Evolutionary conservation across 2,329 filamentous ascomycete species (phyloP).

Genomic region (Colletotrichum gloeosporioides): DNA sequence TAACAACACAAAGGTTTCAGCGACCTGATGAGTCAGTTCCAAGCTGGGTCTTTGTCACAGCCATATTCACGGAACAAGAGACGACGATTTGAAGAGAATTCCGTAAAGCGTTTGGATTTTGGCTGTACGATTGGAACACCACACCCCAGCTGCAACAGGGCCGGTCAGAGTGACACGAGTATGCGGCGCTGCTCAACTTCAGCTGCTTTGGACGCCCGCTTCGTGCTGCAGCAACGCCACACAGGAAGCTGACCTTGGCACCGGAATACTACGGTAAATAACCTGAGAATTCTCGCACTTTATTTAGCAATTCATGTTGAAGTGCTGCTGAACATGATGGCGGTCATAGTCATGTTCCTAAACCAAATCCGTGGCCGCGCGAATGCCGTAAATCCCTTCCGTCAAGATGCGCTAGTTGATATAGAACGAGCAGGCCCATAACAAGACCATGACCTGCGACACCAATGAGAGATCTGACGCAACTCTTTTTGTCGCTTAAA

Average conservation of each 20-base stretch:
- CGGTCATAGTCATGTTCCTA: too few relatives aligned
- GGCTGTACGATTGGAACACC: accelerated
- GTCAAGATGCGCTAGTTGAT: accelerated
- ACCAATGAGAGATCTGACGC: too few relatives aligned
- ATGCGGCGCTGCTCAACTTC: background rate
- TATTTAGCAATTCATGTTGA: too few relatives aligned
- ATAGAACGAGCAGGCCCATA: background rate
- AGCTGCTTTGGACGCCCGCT: accelerated
- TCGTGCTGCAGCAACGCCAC: background rate
- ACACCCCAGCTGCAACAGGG: background rate
- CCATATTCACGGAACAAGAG: accelerated
- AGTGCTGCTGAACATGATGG: too few relatives aligned
- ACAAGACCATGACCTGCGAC: background rate
- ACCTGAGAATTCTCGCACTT: accelerated
- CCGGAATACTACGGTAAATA: background rate
- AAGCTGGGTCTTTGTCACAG: accelerated
- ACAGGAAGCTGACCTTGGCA: background rate
- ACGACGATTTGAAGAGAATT: background rate
- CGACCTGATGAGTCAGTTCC: accelerated
- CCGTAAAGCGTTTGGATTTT: accelerated
- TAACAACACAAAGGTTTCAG: background rate
- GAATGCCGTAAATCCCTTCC: too few relatives aligned
- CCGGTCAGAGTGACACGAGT: too few relatives aligned
- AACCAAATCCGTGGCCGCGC: too few relatives aligned
- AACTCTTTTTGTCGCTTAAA: background rate